A percentile compares a stretch with the other conserved stretches of the same genome.
phyloP scores from a whole-genome alignment of 148 eudicot species.

The Camellia japonica region DNA sequence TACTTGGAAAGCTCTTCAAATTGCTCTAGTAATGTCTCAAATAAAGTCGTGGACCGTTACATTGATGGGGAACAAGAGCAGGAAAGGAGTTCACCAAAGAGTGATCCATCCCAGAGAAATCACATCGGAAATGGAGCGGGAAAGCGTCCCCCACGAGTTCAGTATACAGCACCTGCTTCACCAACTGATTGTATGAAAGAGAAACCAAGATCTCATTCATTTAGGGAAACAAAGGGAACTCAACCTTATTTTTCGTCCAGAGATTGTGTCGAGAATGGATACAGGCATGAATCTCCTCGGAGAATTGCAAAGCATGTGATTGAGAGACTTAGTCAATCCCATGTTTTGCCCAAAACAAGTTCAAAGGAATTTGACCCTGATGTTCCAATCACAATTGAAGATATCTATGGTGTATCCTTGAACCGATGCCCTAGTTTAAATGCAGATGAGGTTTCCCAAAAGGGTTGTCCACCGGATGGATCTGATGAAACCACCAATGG shows the following conservation, averaged over 20 bases:
- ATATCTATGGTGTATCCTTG: constrained; percentile 52
- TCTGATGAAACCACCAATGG: constrained; percentile 23
- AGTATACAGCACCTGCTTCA: constrained; percentile 49
- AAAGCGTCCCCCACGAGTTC: constrained; percentile 59
- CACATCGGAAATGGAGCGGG: constrained; percentile 27
- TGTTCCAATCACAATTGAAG: constrained; percentile 76
- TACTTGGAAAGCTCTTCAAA: constrained; percentile 52
- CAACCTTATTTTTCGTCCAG: constrained; percentile 39
- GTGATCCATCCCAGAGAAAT: constrained; percentile 28
- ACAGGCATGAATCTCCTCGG: constrained; percentile 60
- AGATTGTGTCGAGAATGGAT: constrained; percentile 50
- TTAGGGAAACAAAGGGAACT: constrained; percentile 44
- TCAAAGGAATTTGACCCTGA: constrained; percentile 50
- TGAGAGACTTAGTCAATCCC: constrained; percentile 73
- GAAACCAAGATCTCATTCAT: constrained; percentile 55
- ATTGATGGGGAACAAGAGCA: constrained; percentile 85
- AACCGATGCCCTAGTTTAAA: constrained; percentile 25
- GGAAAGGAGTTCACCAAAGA: constrained; percentile 33
- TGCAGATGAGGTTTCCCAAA: constrained; percentile 25
- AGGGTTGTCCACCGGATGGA: constrained; percentile 14
- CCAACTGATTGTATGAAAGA: constrained; percentile 50
- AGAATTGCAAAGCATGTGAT: constrained; percentile 83
- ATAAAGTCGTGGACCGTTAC: constrained; percentile 71
- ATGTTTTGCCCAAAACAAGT: constrained; percentile 30
- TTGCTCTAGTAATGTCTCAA: constrained; percentile 66